Conservation (phyloP, 202 grass and related monocot species). For the Saccharum hybrid region DNA sequence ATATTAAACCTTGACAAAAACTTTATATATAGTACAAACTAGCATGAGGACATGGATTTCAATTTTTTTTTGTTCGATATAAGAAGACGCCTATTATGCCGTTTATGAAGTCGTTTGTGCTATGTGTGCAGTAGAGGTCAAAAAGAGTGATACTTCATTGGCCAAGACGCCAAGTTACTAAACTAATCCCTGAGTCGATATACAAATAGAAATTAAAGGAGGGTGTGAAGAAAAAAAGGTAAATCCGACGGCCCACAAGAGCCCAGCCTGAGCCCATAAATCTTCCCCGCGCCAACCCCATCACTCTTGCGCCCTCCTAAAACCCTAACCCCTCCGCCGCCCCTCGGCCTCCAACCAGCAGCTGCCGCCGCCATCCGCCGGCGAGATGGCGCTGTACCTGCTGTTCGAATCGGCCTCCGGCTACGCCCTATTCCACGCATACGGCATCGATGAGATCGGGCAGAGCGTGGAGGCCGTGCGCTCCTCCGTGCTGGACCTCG, state of each 20-base stretch:
- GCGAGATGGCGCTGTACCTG: constrained; percentile 77
- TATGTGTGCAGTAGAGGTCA: too few relatives aligned
- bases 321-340: constrained; percentile 49
- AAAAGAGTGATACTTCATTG: too few relatives aligned
- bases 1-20: too few relatives aligned
- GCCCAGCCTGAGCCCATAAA: constrained; percentile 46
- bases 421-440: constrained; percentile 81
- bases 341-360: constrained; percentile 29
- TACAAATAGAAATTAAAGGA: neutral
- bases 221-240: neutral
- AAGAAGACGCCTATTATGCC: too few relatives aligned
- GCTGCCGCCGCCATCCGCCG: constrained; percentile 16
- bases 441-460: constrained; percentile 87
- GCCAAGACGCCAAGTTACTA: too few relatives aligned
- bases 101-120: too few relatives aligned
- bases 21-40: too few relatives aligned
- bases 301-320: constrained; percentile 19
- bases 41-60: too few relatives aligned
- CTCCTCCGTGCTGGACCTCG: constrained; percentile 78
- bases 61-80: too few relatives aligned
- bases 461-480: constrained; percentile 86
- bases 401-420: constrained; percentile 85
- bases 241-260: constrained; percentile 45
- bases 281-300: constrained; percentile 18
- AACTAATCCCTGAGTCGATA: neutral